Conservation (phyloP, 306 rosid species). For the Prunus mira region DNA sequence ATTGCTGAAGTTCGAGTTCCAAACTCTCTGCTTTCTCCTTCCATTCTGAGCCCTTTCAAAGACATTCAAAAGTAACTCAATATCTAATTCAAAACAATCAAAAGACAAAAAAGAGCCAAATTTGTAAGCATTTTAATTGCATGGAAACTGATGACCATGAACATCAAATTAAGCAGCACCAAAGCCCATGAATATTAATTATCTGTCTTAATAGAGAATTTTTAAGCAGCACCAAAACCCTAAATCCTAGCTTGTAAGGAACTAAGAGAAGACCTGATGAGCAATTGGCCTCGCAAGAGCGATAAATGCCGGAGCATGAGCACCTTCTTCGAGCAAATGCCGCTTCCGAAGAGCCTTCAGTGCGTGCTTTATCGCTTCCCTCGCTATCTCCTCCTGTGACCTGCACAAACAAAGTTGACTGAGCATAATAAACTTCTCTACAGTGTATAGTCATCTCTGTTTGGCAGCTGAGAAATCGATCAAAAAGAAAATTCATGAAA, state of each 20-base stretch:
- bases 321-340: slow-evolving; percentile 93
- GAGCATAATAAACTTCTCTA: neutral
- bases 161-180: neutral
- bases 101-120: neutral
- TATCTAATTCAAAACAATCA: slow-evolving; percentile 8
- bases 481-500: neutral
- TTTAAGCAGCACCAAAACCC: neutral
- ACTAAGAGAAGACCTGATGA: slow-evolving; percentile 48
- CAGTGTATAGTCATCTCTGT: slow-evolving; percentile 7
- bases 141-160: neutral
- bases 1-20: slow-evolving; percentile 88
- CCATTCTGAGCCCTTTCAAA: slow-evolving; percentile 88
- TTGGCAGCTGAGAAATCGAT: slow-evolving; percentile 21
- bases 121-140: neutral
- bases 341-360: slow-evolving; percentile 77
- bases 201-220: neutral
- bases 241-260: neutral
- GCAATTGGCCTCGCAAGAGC: slow-evolving; percentile 73
- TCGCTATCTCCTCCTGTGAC: slow-evolving; percentile 50
- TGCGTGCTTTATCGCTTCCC: slow-evolving; percentile 72
- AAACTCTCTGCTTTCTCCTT: slow-evolving; percentile 83
- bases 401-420: slow-evolving; percentile 26
- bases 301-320: slow-evolving; percentile 78
- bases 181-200: neutral
- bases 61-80: slow-evolving; percentile 15